Evolutionary conservation across 2,329 filamentous ascomycete genomes (phyloP).

Genomic region (Pseudopyricularia cyperi): DNA sequence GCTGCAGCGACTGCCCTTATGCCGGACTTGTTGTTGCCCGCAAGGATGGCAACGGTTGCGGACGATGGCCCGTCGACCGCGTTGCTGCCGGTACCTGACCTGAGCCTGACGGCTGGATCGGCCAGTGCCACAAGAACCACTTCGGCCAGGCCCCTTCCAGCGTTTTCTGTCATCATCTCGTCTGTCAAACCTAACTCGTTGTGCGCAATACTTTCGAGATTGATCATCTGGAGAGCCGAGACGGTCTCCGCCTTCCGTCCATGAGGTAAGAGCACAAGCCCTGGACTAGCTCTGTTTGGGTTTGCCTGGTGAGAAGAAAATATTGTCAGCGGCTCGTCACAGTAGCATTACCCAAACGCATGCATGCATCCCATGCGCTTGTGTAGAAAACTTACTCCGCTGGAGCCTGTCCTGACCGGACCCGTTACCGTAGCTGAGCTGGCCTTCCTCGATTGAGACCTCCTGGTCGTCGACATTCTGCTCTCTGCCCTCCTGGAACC

Average conservation of each 20-base stretch:
- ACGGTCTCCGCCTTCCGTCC: conserved; percentile 48
- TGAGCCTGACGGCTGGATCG: conserved; percentile 46
- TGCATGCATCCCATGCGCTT: not conserved
- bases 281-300: conserved; percentile 13
- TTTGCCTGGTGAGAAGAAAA: not conserved
- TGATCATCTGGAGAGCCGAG: conserved; percentile 73
- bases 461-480: conserved; percentile 32
- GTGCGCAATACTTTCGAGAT: conserved; percentile 81
- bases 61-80: conserved; percentile 2
- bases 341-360: not conserved
- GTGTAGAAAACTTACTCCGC: not conserved
- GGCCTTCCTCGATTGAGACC: conserved; percentile 45
- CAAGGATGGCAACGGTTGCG: conserved; percentile 56
- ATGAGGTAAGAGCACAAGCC: conserved; percentile 41
- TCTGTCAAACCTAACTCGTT: conserved; percentile 78
- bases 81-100: conserved; percentile 25
- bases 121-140: conserved; percentile 59
- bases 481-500: conserved; percentile 37
- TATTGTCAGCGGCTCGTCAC: not conserved
- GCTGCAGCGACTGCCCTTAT: conserved; percentile 74
- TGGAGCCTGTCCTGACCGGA: conserved; percentile 1
- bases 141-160: conserved; percentile 78
- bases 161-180: conserved; percentile 85
- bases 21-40: conserved; percentile 88
- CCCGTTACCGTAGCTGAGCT: conserved; percentile 19